Base-by-base conservation (phyloP, 2,329 filamentous ascomycete species). In the Cryphonectria radicalis region DNA sequence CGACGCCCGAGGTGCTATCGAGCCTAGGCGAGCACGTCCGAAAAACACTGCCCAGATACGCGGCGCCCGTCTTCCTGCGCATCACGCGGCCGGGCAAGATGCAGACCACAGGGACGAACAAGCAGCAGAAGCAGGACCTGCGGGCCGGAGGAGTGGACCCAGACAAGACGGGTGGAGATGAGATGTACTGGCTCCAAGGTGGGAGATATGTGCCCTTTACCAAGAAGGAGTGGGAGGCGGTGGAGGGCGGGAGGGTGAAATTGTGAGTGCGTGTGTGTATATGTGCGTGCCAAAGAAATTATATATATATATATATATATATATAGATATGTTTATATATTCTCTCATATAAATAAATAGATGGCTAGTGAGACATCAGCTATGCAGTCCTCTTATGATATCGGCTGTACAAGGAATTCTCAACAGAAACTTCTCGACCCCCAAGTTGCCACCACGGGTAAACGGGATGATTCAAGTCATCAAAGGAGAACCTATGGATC, bases 31-130 rank as follows among this genome's bases (percentile, higher is more conserved):
- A 81, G 0, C 90, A 94, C 76, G 87, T 87, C 0, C 77, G 82
- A 19, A 79, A 80, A 8, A 83, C 83, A 8, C 83, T 97, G 37
- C 94, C 94, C 0, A 87, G 85, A 65, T 97, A 92, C 77, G 93
- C 94, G 0, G 87, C 91, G 5, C 94, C 94, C 0, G 76, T 96
- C 0, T 97, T 97, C 81, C 79, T 97, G 64, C 86, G 94, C 17
- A 81, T 94, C 7, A 86, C 91, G 10, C 84, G 82, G 37, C 85
- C 87, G 37, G 81, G 87, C 63, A 80, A 82, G 3, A 86, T 89
- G 74, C 89, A 92, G 76, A 86, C 89, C 0, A 97, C 94, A 5
- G 93, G 94, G 0, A 97, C 94, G 64, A 92, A 94, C 77, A 97
- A 97, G 85, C 93, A 97, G 82, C 92, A 95, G 81, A 97, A 97